A percentile compares a stretch with the other conserved stretches of the same genome.
phyloP scores from a whole-genome alignment of 2,329 filamentous ascomycete genomes.

The Biscogniauxia marginata region DNA sequence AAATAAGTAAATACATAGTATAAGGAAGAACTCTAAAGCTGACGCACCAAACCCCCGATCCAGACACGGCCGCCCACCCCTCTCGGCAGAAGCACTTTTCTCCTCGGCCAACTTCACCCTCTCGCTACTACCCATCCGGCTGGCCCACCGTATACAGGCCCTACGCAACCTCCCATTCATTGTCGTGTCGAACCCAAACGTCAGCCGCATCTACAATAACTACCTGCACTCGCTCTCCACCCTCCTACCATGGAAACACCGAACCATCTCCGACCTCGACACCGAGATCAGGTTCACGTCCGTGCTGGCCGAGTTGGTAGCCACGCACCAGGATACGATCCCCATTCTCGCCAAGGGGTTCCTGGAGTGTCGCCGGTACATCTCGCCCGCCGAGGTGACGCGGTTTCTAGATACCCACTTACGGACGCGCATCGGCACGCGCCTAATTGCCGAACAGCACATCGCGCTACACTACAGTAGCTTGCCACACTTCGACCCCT shows the following conservation, averaged over 20 bases:
- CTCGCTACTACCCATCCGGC: constrained; percentile 83
- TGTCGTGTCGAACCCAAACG: constrained; percentile 95
- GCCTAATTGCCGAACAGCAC: constrained; percentile 94
- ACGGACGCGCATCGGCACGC: constrained; percentile 87
- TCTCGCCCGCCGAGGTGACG: constrained; percentile 79
- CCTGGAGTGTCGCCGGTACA: constrained; percentile 89
- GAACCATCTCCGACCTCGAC: constrained; percentile 70
- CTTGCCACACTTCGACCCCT: constrained; percentile 66
- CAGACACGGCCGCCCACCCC: constrained; percentile 76
- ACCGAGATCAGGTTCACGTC: constrained; percentile 91
- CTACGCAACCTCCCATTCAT: constrained; percentile 94
- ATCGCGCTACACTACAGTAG: constrained; percentile 77
- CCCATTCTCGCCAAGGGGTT: constrained; percentile 89
- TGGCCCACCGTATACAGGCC: constrained; percentile 91
- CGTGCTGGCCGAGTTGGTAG: constrained; percentile 90
- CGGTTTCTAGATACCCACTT: constrained; percentile 91
- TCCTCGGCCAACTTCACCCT: constrained; percentile 95
- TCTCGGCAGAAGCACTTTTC: constrained; percentile 76
- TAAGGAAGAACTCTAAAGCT: no score
- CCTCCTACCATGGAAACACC: constrained; percentile 75
- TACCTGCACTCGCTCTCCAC: constrained; percentile 92
- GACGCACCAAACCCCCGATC: background rate
- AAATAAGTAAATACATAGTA: background rate
- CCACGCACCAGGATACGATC: constrained; percentile 93
- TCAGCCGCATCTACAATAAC: constrained; percentile 92